Percentiles rank a stretch among this genome's conserved stretches.
Evolutionary conservation across 768 basidiomycete species (phyloP).

Genomic region (Pholiota microspora): DNA sequence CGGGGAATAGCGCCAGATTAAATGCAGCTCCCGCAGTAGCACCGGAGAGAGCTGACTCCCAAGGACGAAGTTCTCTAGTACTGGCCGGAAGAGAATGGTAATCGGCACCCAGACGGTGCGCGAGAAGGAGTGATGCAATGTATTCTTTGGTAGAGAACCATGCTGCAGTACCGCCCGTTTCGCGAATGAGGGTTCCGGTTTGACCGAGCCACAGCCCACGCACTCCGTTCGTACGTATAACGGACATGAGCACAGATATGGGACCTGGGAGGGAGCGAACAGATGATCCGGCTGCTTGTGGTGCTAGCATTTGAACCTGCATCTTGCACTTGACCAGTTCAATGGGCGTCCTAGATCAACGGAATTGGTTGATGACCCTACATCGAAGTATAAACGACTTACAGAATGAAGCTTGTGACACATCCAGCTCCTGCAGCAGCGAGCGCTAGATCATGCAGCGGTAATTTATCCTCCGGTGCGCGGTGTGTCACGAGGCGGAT

Average conservation of each 20-base stretch:
- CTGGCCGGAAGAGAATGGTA: not conserved
- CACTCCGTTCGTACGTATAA: conserved; percentile 25
- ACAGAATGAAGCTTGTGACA: conserved; percentile 87
- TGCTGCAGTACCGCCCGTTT: conserved; percentile 81
- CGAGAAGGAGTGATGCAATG: conserved; percentile 60
- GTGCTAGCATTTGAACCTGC: conserved; percentile 32
- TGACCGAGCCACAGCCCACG: conserved; percentile 21
- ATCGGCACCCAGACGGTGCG: conserved; percentile 33
- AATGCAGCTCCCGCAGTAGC: conserved; percentile 78
- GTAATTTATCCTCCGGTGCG: conserved; percentile 42
- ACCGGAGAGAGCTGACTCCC: conserved; percentile 79
- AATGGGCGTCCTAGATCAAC: conserved; percentile 29
- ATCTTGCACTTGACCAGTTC: conserved; percentile 39
- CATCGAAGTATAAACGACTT: conserved; percentile 23
- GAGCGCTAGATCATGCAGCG: conserved; percentile 67
- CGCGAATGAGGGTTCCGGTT: conserved; percentile 78
- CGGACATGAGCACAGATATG: conserved; percentile 25
- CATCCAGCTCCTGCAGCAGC: conserved; percentile 89
- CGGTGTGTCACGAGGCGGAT: conserved; percentile 44
- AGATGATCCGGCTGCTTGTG: conserved; percentile 10
- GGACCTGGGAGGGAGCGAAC: conserved; percentile 25
- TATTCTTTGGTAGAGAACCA: conserved; percentile 90
- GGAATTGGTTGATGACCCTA: conserved; percentile 54
- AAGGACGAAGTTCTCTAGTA: conserved; percentile 41
- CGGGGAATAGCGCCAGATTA: conserved; percentile 84